Conservation (phyloP, 306 rosid genomes). For the Mimosa bimucronata region DNA sequence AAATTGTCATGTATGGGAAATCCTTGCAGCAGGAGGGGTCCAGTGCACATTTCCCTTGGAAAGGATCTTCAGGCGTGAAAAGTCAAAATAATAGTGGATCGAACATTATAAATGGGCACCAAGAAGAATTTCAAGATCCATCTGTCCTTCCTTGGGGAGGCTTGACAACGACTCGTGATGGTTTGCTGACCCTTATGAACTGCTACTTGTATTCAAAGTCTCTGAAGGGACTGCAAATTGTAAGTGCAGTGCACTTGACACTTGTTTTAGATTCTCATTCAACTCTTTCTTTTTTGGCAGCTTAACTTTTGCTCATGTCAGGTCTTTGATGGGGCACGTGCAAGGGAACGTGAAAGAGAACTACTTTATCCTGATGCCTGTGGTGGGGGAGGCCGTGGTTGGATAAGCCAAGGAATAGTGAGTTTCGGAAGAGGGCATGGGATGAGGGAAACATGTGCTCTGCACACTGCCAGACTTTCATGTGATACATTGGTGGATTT, state of each 20-base stretch:
- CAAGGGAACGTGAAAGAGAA: conserved; percentile 97
- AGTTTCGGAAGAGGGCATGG: conserved; percentile 96
- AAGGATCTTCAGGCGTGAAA: conserved; percentile 54
- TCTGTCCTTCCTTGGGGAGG: conserved; percentile 99
- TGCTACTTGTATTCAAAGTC: conserved; percentile 85
- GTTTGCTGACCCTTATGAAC: conserved; percentile 81
- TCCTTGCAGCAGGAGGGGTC: conserved; percentile 83
- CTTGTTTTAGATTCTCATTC: conserved; percentile 19
- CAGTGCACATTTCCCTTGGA: conserved; percentile 52
- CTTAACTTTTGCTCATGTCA: conserved; percentile 45
- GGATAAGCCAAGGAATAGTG: conserved; percentile 97
- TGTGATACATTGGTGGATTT: conserved; percentile 96
- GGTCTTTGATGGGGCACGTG: conserved; percentile 97
- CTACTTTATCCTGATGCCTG: conserved; percentile 99
- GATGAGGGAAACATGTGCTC: conserved; percentile 93
- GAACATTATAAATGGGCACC: conserved; percentile 44
- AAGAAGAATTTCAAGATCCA: conserved; percentile 89
- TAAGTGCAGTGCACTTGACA: conserved; percentile 44
- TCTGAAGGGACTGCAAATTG: conserved; percentile 83
- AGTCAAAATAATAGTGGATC: conserved; percentile 60
- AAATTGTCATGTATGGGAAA: conserved; percentile 93
- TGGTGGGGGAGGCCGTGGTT: conserved; percentile 99
- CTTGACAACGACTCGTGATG: conserved; percentile 84
- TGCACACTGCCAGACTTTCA: conserved; percentile 98
- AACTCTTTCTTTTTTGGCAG: conserved; percentile 35